Evolutionary conservation across 2,329 filamentous ascomycete genomes (phyloP).

Genomic region (Dactylellina parvicollis): DNA sequence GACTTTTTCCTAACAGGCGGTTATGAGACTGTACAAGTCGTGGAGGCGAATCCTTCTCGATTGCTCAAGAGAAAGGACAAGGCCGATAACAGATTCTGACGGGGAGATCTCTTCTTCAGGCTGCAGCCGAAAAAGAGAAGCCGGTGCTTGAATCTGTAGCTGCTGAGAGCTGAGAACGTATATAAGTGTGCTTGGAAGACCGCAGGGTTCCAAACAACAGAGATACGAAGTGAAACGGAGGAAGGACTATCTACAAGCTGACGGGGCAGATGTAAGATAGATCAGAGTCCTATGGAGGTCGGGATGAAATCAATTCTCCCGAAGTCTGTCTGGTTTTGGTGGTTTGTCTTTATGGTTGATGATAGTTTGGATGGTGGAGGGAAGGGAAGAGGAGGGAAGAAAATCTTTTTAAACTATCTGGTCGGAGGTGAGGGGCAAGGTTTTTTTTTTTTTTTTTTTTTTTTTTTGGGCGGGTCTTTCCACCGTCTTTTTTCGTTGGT

Average conservation of each 20-base stretch:
- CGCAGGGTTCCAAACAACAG: constrained; percentile 49
- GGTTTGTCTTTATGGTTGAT: constrained; percentile 14
- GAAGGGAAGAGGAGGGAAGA: constrained; percentile 19
- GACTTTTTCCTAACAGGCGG: constrained; percentile 10
- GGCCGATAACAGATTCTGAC: constrained; percentile 50
- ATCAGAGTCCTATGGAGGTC: constrained; percentile 19
- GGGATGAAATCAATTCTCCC: constrained; percentile 54
- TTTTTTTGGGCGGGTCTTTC: constrained; percentile 5
- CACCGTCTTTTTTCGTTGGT: not conserved
- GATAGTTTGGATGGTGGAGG: constrained; percentile 18
- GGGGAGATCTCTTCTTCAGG: constrained; percentile 45
- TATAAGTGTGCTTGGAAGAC: constrained; percentile 40
- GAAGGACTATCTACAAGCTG: constrained; percentile 44
- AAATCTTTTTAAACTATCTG: constrained; percentile 41
- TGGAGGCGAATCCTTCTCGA: constrained; percentile 47
- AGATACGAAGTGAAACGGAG: constrained; percentile 35
- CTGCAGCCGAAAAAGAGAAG: constrained; percentile 48
- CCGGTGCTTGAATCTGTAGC: constrained; percentile 46
- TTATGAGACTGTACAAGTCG: constrained; percentile 39
- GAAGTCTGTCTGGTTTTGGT: constrained; percentile 3
- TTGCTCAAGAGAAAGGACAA: constrained; percentile 54
- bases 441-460: constrained; percentile 28
- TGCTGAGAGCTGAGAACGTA: constrained; percentile 33
- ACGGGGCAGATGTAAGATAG: constrained; percentile 34
- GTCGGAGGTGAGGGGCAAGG: constrained; percentile 36